Percentiles rank a stretch among this genome's conserved stretches.
These are phyloP conservation scores for Piper betle DNA, from an alignment of 164 flowering plant species.

Conservation along the genomic window DNA sequence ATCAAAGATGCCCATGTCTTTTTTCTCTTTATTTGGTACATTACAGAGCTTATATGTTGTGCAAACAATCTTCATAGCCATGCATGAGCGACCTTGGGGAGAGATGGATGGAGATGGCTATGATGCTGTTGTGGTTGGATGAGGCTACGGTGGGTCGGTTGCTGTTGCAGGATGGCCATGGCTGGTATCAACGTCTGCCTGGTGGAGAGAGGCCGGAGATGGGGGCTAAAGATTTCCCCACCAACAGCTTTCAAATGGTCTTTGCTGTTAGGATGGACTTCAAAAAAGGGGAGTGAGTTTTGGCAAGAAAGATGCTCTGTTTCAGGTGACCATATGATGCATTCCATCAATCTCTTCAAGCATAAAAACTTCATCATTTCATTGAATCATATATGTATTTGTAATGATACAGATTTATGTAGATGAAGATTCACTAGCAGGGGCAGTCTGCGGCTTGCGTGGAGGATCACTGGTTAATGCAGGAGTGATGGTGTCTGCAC, in stretches of 20 bases:
- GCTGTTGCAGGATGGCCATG: constrained; percentile 43
- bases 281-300: constrained; percentile 23
- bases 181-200: constrained; percentile 47
- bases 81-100: background rate
- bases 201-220: constrained; percentile 43
- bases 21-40: too few species aligned
- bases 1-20: too few species aligned
- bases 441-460: constrained; percentile 42
- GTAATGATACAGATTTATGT: constrained; percentile 21
- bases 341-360: background rate
- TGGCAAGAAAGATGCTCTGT: constrained; percentile 42
- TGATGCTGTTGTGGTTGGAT: constrained; percentile 50
- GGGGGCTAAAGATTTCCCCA: constrained; percentile 44
- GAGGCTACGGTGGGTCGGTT: constrained; percentile 56
- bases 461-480: constrained; percentile 55
- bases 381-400: background rate
- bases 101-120: constrained; percentile 15
- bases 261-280: constrained; percentile 26
- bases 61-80: background rate
- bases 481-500: constrained; percentile 45
- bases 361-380: background rate
- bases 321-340: constrained; percentile 27
- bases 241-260: constrained; percentile 27
- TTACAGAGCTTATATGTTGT: background rate
- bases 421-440: constrained; percentile 37